Evolutionary conservation across 169 alveolate genomes (phyloP), one percentile per base, ranked within the genome.

Genomic region (Eimeria acervulina): DNA sequence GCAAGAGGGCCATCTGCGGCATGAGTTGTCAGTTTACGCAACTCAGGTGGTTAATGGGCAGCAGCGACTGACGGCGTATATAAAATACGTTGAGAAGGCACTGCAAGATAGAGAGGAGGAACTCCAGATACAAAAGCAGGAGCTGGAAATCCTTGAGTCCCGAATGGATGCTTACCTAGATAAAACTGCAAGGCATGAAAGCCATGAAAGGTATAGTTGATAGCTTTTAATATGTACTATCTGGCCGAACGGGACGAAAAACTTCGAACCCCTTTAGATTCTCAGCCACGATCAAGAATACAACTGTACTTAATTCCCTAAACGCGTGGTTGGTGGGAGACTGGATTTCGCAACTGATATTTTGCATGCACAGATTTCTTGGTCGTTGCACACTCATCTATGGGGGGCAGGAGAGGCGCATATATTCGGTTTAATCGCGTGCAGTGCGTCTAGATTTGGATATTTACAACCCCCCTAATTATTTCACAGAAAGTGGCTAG

Each of bases 1-100:
- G 66, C 95, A 90, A 72, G 95, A 90, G 47, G 95, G 74, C 42
- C 95, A 74, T 36, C 95, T 90, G 63, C 66, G 80, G 26, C 89
- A 90, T 55, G 78, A 80, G 4, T 28, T 74, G 59, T 70, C 95
- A n/a, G 90, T 90, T 13, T 90, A 90, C 95, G 52, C 84, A 17
- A 44, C 84, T 59, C 85, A 55, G 28, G 59, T 76, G 44, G 59
- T 28, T 61, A 33, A 26, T 33, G 95, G 84, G 44, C 95, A 90
- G 17, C 63, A 74, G 63, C 15, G 84, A 23, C 90, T 90, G 78
- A 80, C 95, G 17, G 84, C 74, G 4, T 90, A 90, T 55, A 72
- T 70, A 33, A 90, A 70, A 38, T 90, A 52, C 81, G n/a, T 90
- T 38, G 95, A 90, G 74, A 80, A 76, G 47, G 95, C 95, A 21